These are phyloP conservation scores for Prunella vulgaris DNA, from an alignment of 257 asterid species.

Conservation along the genomic window DNA sequence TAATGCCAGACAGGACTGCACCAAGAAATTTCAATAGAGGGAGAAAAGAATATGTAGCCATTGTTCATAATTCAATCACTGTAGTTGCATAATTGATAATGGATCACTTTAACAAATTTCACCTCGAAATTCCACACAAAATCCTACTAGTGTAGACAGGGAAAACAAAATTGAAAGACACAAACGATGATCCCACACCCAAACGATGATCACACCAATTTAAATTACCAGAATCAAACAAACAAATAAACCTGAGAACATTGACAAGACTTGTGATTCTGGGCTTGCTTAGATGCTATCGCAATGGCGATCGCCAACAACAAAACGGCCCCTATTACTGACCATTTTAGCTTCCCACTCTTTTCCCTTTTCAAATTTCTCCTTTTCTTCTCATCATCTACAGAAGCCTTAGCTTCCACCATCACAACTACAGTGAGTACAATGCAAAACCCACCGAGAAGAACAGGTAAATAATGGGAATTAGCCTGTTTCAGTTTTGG, in stretches of 20 bases:
- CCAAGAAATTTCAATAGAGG: neutral
- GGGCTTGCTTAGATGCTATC: conserved; percentile 34
- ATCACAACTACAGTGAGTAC: conserved; percentile 26
- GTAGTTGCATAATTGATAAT: conserved; percentile 5
- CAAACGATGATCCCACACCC: neutral
- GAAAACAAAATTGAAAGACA: neutral
- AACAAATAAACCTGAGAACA: conserved; percentile 60
- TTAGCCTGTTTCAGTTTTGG: conserved; percentile 3
- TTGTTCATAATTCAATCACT: neutral
- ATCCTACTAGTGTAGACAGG: too few relatives aligned
- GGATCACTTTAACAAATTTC: conserved; percentile 1
- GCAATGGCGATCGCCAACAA: conserved; percentile 50
- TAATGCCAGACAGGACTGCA: too few relatives aligned
- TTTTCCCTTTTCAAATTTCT: conserved; percentile 30
- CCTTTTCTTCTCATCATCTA: conserved; percentile 20
- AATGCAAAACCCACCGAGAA: conserved; percentile 15
- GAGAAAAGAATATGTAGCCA: neutral
- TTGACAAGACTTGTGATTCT: conserved; percentile 49
- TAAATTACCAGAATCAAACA: neutral
- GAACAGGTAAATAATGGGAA: neutral
- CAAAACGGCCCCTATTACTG: conserved; percentile 44
- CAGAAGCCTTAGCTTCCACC: conserved; percentile 63
- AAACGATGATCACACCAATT: neutral
- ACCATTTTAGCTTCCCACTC: conserved; percentile 41
- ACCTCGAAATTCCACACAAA: conserved; percentile 10